Conservation (phyloP, 192 early-diverging fungal genomes). For the Gamsiella multidivaricata region DNA sequence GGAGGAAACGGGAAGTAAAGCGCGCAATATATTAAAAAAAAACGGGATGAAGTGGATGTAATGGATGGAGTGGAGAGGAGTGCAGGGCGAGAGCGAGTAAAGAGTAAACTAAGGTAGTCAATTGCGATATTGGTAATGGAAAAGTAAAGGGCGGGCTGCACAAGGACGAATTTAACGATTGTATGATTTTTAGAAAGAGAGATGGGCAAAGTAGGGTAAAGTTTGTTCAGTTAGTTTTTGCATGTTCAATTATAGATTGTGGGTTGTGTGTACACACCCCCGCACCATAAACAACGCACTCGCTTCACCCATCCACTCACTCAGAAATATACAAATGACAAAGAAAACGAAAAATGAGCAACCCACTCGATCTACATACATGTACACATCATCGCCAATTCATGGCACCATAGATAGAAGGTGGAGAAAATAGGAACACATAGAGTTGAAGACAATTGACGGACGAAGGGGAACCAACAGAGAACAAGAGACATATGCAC, state of each 20-base stretch:
- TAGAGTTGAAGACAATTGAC: no score
- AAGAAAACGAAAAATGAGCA: not conserved
- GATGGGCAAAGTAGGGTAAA: not conserved
- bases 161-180: not conserved
- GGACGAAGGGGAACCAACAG: no score
- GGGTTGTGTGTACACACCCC: no score
- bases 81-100: not conserved
- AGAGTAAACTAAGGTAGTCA: not conserved
- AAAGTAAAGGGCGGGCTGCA: no score
- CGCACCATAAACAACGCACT: not conserved
- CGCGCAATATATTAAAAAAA: no score
- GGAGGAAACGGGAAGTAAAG: constrained; percentile 35
- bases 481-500: no score
- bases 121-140: not conserved
- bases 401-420: no score
- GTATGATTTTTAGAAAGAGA: not conserved
- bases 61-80: constrained; percentile 6
- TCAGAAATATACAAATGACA: not conserved
- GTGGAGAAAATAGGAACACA: no score
- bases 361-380: no score
- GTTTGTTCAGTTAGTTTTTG: not conserved
- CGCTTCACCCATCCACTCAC: not conserved
- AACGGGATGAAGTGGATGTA: not conserved
- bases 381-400: no score
- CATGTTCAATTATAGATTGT: constrained; percentile 10